Evolutionary conservation across 768 basidiomycete species (phyloP).

Genomic region (Amanita pallidorosea): DNA sequence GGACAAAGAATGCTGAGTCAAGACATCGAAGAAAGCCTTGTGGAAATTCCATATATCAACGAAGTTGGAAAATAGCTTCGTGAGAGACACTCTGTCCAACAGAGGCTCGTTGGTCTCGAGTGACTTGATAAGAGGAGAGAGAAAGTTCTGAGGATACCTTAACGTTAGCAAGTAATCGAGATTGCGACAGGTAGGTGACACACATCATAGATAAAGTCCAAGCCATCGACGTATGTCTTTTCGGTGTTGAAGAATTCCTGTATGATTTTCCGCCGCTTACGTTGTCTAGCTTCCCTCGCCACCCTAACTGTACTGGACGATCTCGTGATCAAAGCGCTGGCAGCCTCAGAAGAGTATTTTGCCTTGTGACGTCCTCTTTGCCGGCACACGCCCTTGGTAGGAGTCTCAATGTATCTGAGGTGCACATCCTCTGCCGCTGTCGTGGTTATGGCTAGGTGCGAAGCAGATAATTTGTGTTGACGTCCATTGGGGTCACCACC

Average conservation of each 20-base stretch:
- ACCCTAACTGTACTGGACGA: background rate
- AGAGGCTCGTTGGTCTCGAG: conserved; percentile 59
- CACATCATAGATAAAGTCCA: conserved; percentile 77
- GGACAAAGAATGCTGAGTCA: conserved; percentile 30
- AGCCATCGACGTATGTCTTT: conserved; percentile 67
- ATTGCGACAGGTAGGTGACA: conserved; percentile 14
- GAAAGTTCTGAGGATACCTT: conserved; percentile 49
- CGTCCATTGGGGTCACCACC: conserved; percentile 14
- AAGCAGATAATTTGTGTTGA: conserved; percentile 6
- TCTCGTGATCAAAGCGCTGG: background rate
- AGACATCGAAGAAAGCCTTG: conserved; percentile 56
- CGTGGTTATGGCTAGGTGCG: background rate
- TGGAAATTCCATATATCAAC: conserved; percentile 89
- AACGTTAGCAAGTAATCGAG: conserved; percentile 1
- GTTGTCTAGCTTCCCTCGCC: conserved; percentile 21
- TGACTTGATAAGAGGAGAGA: conserved; percentile 68
- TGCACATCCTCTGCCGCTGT: conserved; percentile 15
- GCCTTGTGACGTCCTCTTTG: background rate
- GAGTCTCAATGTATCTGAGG: conserved; percentile 28
- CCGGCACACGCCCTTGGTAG: conserved; percentile 19
- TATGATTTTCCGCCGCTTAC: conserved; percentile 60
- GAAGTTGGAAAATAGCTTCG: conserved; percentile 76
- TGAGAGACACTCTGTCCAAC: conserved; percentile 58
- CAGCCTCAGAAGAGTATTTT: background rate
- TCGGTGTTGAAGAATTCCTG: conserved; percentile 78